Percentiles rank a stretch among this genome's conserved stretches.
Evolutionary conservation across 2,329 filamentous ascomycete species (phyloP).

Genomic region (Colletotrichum brevisporum): DNA sequence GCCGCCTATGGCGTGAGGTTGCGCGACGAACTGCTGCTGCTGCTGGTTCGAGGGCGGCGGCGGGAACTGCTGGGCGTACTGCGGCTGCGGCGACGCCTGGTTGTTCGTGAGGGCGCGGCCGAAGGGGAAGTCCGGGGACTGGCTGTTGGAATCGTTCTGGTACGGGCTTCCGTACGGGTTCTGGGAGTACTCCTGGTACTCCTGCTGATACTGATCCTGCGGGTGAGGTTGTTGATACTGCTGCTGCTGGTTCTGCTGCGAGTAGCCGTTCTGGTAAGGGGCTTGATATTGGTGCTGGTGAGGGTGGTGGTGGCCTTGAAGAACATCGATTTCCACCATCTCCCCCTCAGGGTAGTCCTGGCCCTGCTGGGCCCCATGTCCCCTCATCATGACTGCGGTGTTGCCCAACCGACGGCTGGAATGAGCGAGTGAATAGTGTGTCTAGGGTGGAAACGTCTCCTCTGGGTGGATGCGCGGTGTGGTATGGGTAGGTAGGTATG

Average conservation of each 20-base stretch:
- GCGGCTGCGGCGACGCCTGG: slow-evolving; percentile 29
- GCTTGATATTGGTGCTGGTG: slow-evolving; percentile 37
- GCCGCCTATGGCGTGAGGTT: slow-evolving; percentile 20
- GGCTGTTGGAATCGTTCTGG: slow-evolving; percentile 9
- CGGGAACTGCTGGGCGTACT: slow-evolving; percentile 28
- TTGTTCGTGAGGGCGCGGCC: slow-evolving; percentile 36
- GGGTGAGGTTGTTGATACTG: slow-evolving; percentile 43
- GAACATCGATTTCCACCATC: slow-evolving; percentile 53
- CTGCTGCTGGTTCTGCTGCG: slow-evolving; percentile 22
- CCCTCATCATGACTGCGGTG: slow-evolving; percentile 42
- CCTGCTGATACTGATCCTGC: slow-evolving; percentile 44
- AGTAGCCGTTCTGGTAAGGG: slow-evolving; percentile 28
- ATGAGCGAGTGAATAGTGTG: slow-evolving; percentile 37
- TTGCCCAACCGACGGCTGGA: slow-evolving; percentile 39
- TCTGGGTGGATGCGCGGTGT: slow-evolving; percentile 1
- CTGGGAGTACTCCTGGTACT: slow-evolving; percentile 39
- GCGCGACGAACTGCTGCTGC: slow-evolving; percentile 10
- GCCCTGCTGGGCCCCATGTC: slow-evolving; percentile 42
- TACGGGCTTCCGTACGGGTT: slow-evolving; percentile 20
- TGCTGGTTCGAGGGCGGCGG: slow-evolving; percentile 16
- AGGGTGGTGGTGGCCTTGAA: slow-evolving; percentile 43
- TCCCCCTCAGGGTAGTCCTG: slow-evolving; percentile 50
- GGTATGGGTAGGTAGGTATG: neutral
- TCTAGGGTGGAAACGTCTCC: slow-evolving; percentile 24
- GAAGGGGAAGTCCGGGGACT: slow-evolving; percentile 22